Percentiles rank a stretch among this genome's conserved stretches.
phyloP scores from a whole-genome alignment of 148 eudicot species.

The Euryodendron excelsum region DNA sequence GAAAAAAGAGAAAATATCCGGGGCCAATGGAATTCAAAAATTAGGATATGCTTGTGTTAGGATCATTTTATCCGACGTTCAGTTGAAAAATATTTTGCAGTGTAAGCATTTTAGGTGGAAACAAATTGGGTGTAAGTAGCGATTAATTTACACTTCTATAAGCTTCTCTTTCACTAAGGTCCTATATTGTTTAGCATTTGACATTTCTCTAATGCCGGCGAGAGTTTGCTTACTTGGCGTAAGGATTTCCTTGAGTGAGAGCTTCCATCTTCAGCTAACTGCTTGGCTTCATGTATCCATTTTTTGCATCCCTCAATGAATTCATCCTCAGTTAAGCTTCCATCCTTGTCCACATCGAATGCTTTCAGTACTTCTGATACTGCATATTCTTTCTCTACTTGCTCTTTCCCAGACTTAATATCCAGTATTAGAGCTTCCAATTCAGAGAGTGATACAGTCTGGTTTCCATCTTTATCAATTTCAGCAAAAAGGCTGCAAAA shows the following conservation, averaged over 20 bases:
- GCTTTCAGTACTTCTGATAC: slow-evolving; percentile 15
- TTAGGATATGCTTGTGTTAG: not conserved
- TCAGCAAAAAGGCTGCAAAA: slow-evolving; percentile 26
- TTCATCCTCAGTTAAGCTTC: slow-evolving; percentile 22
- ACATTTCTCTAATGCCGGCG: not conserved
- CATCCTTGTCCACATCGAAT: slow-evolving; percentile 20
- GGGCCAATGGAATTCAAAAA: too few species aligned
- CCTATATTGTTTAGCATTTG: not conserved
- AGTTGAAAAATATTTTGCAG: not conserved
- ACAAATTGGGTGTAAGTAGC: not conserved
- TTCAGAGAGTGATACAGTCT: slow-evolving; percentile 14
- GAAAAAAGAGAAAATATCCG: too few species aligned
- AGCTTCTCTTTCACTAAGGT: not conserved
- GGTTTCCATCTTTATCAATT: slow-evolving; percentile 26
- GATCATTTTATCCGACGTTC: too few species aligned
- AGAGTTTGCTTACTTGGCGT: slow-evolving; percentile 20
- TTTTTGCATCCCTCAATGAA: slow-evolving; percentile 24
- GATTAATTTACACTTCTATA: not conserved
- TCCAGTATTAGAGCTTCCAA: slow-evolving; percentile 22
- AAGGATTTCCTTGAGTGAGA: slow-evolving; percentile 2
- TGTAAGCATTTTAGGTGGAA: not conserved
- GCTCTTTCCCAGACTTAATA: slow-evolving; percentile 6
- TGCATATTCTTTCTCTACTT: slow-evolving; percentile 16
- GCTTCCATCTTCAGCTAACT: slow-evolving; percentile 17
- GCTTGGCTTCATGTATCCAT: slow-evolving; percentile 24